These are phyloP conservation scores for Nematodospora valgi DNA, from an alignment of 805 yeast genomes.

Conservation along the genomic window DNA sequence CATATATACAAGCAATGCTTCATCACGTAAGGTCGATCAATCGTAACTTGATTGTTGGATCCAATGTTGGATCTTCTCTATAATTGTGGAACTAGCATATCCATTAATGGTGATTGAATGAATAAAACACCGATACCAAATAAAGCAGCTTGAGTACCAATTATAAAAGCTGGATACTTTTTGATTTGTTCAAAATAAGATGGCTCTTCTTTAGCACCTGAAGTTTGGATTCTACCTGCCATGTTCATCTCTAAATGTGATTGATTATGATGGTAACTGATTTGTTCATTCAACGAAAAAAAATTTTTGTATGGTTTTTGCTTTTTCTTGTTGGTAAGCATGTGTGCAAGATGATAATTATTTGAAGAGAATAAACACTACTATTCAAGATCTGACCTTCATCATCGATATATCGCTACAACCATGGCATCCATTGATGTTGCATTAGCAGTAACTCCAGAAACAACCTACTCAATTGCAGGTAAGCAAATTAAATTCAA, in stretches of 20 bases:
- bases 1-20: constrained; percentile 6
- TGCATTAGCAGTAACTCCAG: constrained; percentile 38
- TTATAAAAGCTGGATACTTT: constrained; percentile 62
- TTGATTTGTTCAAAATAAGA: constrained; percentile 49
- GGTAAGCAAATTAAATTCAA: constrained; percentile 78
- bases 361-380: constrained; percentile 5
- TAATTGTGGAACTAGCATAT: constrained; percentile 74
- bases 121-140: constrained; percentile 72
- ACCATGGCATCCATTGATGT: constrained; percentile 21
- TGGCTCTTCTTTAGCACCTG: constrained; percentile 21
- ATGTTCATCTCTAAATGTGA: constrained; percentile 8
- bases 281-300: constrained; percentile 3
- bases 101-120: constrained; percentile 77
- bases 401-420: neutral
- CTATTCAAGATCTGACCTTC: neutral
- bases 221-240: constrained; percentile 20
- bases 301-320: constrained; percentile 2
- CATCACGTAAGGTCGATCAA: neutral
- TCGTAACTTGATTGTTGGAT: neutral
- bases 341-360: no score
- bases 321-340: constrained; percentile 2
- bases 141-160: constrained; percentile 58
- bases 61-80: constrained; percentile 13
- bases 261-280: neutral
- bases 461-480: constrained; percentile 53